Evolutionary conservation across 768 basidiomycete genomes (phyloP).

Genomic region (Tulasnella sp.): DNA sequence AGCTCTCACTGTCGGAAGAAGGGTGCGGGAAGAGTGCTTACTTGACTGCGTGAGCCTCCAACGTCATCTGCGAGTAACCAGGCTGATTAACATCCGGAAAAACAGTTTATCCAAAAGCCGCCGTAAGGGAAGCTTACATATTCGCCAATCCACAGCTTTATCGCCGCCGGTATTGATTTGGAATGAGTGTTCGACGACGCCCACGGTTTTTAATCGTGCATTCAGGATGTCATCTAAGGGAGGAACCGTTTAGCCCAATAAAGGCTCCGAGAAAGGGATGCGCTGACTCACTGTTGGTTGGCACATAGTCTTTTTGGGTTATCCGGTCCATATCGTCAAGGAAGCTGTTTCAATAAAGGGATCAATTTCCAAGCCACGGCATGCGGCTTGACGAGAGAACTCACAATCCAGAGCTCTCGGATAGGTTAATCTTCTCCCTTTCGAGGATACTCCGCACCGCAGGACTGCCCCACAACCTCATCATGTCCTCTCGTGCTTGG

Average conservation of each 20-base stretch:
- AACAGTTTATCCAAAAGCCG: neutral
- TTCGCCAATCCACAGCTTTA: conserved; percentile 26
- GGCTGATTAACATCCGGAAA: neutral
- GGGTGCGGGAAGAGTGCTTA: conserved; percentile 12
- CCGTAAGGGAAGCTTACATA: conserved; percentile 21
- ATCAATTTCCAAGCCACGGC: neutral
- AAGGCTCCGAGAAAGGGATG: neutral
- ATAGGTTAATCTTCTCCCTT: conserved; percentile 25
- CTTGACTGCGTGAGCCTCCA: conserved; percentile 31
- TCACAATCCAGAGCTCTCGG: conserved; percentile 30
- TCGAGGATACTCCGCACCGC: conserved; percentile 24
- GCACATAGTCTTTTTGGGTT: conserved; percentile 26
- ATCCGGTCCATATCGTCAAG: conserved; percentile 31
- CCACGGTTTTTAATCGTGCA: conserved; percentile 31
- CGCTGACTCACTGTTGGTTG: conserved; percentile 26
- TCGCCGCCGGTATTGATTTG: conserved; percentile 11
- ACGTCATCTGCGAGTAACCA: conserved; percentile 29
- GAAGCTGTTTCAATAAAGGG: conserved; percentile 26
- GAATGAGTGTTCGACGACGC: conserved; percentile 30
- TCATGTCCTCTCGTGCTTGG: conserved; percentile 25
- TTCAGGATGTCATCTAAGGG: conserved; percentile 31
- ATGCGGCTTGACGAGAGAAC: conserved; percentile 2
- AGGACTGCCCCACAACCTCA: conserved; percentile 29
- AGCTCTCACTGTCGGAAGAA: neutral
- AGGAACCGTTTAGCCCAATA: neutral